phyloP scores from a whole-genome alignment of 106 monocot species.

The Alisma plantagoaquatica region DNA sequence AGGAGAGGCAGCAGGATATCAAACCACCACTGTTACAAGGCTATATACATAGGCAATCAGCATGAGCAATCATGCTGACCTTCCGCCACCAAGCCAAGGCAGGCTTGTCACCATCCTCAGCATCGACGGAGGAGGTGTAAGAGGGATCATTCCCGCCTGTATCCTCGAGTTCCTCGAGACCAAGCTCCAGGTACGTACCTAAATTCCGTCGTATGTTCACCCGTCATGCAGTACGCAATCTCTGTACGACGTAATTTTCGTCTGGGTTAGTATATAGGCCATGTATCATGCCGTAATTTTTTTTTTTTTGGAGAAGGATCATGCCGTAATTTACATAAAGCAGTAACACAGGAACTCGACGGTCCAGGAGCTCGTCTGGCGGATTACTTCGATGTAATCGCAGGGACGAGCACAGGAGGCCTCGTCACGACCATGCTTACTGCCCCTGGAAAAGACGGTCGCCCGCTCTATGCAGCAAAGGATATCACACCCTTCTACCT shows the following conservation, averaged over 20 bases:
- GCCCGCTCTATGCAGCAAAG: too few relatives aligned
- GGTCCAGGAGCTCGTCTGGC: slow-evolving; percentile 2
- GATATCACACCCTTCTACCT: background rate
- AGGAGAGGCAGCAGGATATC: too few relatives aligned
- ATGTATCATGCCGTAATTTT: background rate
- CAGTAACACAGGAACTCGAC: slow-evolving; percentile 1
- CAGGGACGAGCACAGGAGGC: slow-evolving; percentile 3
- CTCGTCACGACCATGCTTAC: too few relatives aligned
- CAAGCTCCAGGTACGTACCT: slow-evolving; percentile 6
- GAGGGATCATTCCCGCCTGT: background rate
- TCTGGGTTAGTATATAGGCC: background rate
- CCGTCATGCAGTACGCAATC: too few relatives aligned
- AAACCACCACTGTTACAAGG: too few relatives aligned
- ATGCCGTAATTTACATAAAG: background rate
- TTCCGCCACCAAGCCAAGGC: background rate
- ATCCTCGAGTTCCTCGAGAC: slow-evolving; percentile 5
- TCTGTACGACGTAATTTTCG: background rate
- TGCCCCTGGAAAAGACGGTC: too few relatives aligned
- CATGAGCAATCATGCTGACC: too few relatives aligned
- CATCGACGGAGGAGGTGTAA: slow-evolving; percentile 9
- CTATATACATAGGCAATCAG: too few relatives aligned
- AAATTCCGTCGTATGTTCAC: too few relatives aligned
- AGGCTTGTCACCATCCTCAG: slow-evolving; percentile 3
- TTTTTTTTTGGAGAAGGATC: background rate
- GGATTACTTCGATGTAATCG: slow-evolving; percentile 8